Evolutionary conservation across 1,139 yeast genomes (phyloP).

Genomic region (Insectozyma bohioensis): DNA sequence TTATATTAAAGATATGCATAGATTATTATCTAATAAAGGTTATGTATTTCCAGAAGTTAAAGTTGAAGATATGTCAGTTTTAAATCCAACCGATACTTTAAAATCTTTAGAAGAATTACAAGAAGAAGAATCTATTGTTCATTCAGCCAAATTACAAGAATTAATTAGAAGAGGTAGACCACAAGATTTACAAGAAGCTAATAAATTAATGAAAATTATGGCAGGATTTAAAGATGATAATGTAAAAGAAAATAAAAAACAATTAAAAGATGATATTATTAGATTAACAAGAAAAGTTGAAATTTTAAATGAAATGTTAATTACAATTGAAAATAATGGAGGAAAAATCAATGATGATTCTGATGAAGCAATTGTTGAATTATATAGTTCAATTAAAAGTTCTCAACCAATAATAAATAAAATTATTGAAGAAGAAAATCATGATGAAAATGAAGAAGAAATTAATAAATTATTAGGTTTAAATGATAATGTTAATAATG

Average conservation of each 20-base stretch:
- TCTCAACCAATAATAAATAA: slow-evolving; percentile 87
- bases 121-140: slow-evolving; percentile 89
- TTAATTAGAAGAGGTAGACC: slow-evolving; percentile 94
- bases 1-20: slow-evolving; percentile 93
- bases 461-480: slow-evolving; percentile 65
- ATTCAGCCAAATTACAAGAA: slow-evolving; percentile 93
- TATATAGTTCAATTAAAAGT: slow-evolving; percentile 75
- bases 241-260: slow-evolving; percentile 66
- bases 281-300: slow-evolving; percentile 88
- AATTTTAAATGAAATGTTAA: slow-evolving; percentile 84
- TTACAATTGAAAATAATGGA: slow-evolving; percentile 50
- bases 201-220: slow-evolving; percentile 94
- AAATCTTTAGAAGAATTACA: slow-evolving; percentile 89
- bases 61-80: slow-evolving; percentile 88
- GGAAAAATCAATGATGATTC: slow-evolving; percentile 52
- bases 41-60: slow-evolving; percentile 90
- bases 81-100: slow-evolving; percentile 87
- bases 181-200: slow-evolving; percentile 92
- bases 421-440: slow-evolving; percentile 69
- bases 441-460: slow-evolving; percentile 44
- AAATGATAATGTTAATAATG: slow-evolving; percentile 74
- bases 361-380: slow-evolving; percentile 74
- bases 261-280: slow-evolving; percentile 81
- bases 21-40: slow-evolving; percentile 82
- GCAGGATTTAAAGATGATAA: slow-evolving; percentile 93